phyloP scores from a whole-genome alignment of 2,329 filamentous ascomycete genomes.

The Lizonia empirigonia region DNA sequence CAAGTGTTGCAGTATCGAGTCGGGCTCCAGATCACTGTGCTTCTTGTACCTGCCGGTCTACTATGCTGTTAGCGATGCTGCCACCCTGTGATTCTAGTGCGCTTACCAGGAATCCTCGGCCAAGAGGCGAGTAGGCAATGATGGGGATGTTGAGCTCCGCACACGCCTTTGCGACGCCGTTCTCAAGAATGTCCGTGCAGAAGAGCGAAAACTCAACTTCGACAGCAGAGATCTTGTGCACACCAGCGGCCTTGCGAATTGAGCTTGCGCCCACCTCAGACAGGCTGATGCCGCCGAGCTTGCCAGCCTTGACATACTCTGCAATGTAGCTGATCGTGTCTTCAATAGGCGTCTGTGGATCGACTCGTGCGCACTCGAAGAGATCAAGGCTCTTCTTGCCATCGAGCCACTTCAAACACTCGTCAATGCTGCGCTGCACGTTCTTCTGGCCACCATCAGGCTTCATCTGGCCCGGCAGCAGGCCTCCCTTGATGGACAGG shows the following conservation, averaged over 20 bases:
- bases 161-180: conserved; percentile 63
- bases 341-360: conserved; percentile 53
- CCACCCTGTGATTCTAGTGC: not conserved
- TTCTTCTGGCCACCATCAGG: conserved; percentile 51
- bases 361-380: conserved; percentile 55
- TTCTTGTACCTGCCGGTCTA: conserved; percentile 54
- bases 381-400: conserved; percentile 56
- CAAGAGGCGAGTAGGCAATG: conserved; percentile 72
- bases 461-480: conserved; percentile 40
- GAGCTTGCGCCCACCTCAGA: conserved; percentile 54
- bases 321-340: conserved; percentile 51
- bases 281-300: conserved; percentile 55
- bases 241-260: conserved; percentile 56
- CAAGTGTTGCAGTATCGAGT: conserved; percentile 55
- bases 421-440: conserved; percentile 52
- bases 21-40: conserved; percentile 62
- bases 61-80: conserved; percentile 22
- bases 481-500: conserved; percentile 58
- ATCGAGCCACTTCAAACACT: conserved; percentile 53
- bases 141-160: conserved; percentile 70
- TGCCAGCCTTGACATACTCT: conserved; percentile 48
- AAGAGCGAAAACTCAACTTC: conserved; percentile 67
- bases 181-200: conserved; percentile 61
- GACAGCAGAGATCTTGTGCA: conserved; percentile 63
- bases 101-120: conserved; percentile 60